Evolutionary conservation across 2,329 filamentous ascomycete species (phyloP), one percentile per base, ranked within the genome.

Genomic region (Fusarium siculi): DNA sequence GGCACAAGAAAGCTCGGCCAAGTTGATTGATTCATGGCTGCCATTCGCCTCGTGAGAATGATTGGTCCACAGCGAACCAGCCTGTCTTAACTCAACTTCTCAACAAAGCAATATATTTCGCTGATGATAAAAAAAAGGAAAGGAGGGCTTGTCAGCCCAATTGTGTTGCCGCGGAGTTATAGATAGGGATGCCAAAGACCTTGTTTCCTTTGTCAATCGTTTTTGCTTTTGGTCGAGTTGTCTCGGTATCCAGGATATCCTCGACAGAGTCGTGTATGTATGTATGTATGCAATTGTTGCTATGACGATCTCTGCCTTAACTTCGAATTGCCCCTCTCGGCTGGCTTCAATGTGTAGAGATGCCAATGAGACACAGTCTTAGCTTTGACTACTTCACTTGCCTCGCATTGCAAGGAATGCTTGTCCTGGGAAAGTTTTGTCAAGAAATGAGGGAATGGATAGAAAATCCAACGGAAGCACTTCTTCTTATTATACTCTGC

Each of bases 401-500:
- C 25, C 44, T 65, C 34, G 28, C 40, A 23, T 39, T 44, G 23
- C 16, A 25, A 56, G 44, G 36, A 47, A 59, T 54, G 37, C 44
- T 40, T 46, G 47, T 28, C 25, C 42, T 11, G 19, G 28, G 25
- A 54, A 65, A 55, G 30, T 39, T 16, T 23, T 23, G 30, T 55
- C 49, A 44, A 46, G 44, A 39, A 56, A 70, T 60, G 47, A 46
- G 30, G 12, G 43, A 42, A 67, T 47, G 58, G 32, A 34, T 46
- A 53, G 21, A 43, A 49, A 56, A 55, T 57, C 43, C 32, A 62
- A 43, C 37, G 39, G 30, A 61, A 59, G 59, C 28, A 63, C 58
- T 34, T 73, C 55, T 72, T 74, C 55, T 72, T 74, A 62, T 72
- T 65, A 68, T 43, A 66, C 63, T 72, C 58, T 28, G 39, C 19